Evolutionary conservation across 2,329 filamentous ascomycete species (phyloP), one percentile per base, ranked within the genome.

Genomic region (Cercospora zeae-maydis): DNA sequence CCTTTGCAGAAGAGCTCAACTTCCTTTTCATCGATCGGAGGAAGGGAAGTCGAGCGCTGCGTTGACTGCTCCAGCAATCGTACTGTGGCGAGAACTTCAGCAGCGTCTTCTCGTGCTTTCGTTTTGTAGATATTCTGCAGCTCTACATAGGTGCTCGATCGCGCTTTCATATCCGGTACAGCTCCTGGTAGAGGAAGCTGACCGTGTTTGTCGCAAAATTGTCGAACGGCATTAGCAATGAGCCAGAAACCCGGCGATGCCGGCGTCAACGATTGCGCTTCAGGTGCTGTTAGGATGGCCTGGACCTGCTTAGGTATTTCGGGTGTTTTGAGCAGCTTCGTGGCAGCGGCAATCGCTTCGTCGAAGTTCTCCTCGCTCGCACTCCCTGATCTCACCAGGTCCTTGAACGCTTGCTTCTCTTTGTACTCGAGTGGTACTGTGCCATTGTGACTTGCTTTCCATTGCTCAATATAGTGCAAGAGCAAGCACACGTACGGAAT

Each of bases 161-260:
- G 86, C 2, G 95, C 92, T 80, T 99, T 99, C 95, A 99, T 99
- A 75, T 99, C 95, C 1, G 96, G 95, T 1, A 99, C 81, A 2
- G 89, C 87, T 11, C 95, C 96, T 0, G 93, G 89, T 0, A 99
- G 81, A 14, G 95, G 95, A 4, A 99, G 82, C 30, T 88, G 83
- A 7, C 83, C 79, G 73, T 97, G 86, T 59, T 86, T 86, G 9
- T 84, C 76, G 75, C 93, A 88, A 76, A 99, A 99, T 19, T 83
- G 74, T 64, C 87, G 87, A 60, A 98, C 82, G 0, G 93, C 93
- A 60, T 87, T 83, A 8, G 91, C 90, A 69, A 97, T 93, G 64
- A 93, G 78, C 95, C 96, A 99, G 79, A 99, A 98, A 62, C 84
- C 85, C 0, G 89, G 80, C 0, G 83, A 83, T 7, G 76, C 71